Conservation (phyloP, 1,139 yeast genomes). For the Magnusiomyces starmeri region DNA sequence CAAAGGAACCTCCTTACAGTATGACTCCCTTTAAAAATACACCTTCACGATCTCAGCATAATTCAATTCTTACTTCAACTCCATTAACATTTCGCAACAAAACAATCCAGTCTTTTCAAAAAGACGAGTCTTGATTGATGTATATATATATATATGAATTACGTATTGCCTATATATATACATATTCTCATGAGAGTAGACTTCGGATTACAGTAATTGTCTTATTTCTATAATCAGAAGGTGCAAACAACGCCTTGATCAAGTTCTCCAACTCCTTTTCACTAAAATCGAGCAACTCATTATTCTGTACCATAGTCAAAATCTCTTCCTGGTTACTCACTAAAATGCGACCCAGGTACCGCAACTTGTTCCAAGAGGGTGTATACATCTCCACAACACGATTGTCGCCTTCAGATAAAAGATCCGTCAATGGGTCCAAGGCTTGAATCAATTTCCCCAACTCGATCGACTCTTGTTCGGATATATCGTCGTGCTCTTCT, state of each 20-base stretch:
- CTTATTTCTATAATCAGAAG: conserved; percentile 55
- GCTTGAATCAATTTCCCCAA: conserved; percentile 25
- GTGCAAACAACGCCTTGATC: conserved; percentile 59
- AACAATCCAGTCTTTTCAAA: too few species aligned
- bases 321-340: conserved; percentile 52
- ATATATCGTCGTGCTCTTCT: conserved; percentile 29
- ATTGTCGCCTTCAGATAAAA: too few species aligned
- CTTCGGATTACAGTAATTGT: conserved; percentile 40
- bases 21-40: too few species aligned
- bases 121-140: too few species aligned
- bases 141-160: too few species aligned
- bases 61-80: too few species aligned
- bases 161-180: too few species aligned
- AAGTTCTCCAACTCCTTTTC: conserved; percentile 59
- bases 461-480: conserved; percentile 31
- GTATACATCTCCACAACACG: conserved; percentile 21
- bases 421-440: conserved; percentile 16
- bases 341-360: conserved; percentile 31
- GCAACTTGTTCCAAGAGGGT: conserved; percentile 37
- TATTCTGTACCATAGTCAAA: conserved; percentile 61
- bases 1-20: too few species aligned
- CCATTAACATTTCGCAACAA: too few species aligned
- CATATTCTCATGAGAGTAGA: too few species aligned
- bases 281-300: conserved; percentile 63
- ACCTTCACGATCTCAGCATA: too few species aligned